Evolutionary conservation across 75 land plant species (phyloP).

Genomic region (Pinus albicaulis): DNA sequence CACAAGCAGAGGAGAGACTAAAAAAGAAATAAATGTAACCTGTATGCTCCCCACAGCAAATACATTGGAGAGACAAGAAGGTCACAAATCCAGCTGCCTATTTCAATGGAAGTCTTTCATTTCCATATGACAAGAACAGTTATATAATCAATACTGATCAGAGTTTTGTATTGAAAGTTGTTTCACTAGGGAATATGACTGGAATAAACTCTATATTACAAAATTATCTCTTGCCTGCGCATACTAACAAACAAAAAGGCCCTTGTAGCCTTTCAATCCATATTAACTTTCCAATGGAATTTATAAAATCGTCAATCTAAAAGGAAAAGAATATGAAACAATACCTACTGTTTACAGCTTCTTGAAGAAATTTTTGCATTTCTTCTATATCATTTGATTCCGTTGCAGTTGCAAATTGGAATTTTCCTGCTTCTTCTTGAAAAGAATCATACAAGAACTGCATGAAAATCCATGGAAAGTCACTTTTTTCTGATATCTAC

Average conservation of each 20-base stretch:
- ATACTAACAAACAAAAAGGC: too few species aligned
- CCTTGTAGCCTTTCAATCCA: too few species aligned
- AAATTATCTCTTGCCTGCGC: too few species aligned
- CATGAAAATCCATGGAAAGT: conserved; percentile 9
- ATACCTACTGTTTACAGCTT: conserved; percentile 83
- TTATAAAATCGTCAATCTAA: neutral
- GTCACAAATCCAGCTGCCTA: neutral
- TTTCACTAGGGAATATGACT: neutral
- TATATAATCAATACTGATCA: neutral
- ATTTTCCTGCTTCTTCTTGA: conserved; percentile 66
- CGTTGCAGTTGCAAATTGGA: conserved; percentile 83
- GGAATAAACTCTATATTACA: neutral
- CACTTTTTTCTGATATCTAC: too few species aligned
- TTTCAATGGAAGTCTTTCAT: neutral
- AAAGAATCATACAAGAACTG: conserved; percentile 85
- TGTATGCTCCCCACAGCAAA: neutral
- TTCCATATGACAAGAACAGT: neutral
- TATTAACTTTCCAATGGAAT: too few species aligned
- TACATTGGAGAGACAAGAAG: neutral
- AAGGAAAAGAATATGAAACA: conserved; percentile 3
- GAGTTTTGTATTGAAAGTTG: neutral
- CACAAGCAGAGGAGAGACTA: neutral
- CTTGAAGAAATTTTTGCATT: conserved; percentile 89
- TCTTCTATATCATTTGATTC: conserved; percentile 93
- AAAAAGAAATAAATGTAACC: neutral